These are phyloP conservation scores for Phaffomyces antillensis DNA, from an alignment of 805 yeast genomes.

Conservation along the genomic window DNA sequence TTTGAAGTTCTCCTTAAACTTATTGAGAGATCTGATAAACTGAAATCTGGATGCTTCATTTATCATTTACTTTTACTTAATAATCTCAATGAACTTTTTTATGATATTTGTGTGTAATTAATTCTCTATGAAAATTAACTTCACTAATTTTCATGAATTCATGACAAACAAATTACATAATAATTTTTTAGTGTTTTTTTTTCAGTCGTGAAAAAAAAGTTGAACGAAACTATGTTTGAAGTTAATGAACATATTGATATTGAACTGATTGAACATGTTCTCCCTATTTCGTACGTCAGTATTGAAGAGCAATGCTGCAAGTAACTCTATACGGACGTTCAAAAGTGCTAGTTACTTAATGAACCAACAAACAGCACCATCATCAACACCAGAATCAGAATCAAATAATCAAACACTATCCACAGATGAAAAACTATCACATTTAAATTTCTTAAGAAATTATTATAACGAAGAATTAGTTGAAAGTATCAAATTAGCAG, in stretches of 20 bases:
- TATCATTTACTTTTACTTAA: too few relatives aligned
- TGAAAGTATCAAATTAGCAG: constrained; percentile 77
- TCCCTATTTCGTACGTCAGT: constrained; percentile 4
- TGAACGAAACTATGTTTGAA: not conserved
- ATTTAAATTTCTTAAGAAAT: constrained; percentile 41
- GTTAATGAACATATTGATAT: not conserved
- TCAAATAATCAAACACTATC: constrained; percentile 1
- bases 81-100: too few relatives aligned
- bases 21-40: too few relatives aligned
- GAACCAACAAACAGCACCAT: constrained; percentile 1
- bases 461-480: constrained; percentile 79
- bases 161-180: too few relatives aligned
- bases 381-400: not conserved
- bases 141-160: too few relatives aligned
- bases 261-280: constrained; percentile 1
- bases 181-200: not conserved
- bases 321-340: constrained; percentile 3
- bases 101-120: too few relatives aligned
- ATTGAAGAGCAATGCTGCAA: too few relatives aligned
- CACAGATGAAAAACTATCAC: constrained; percentile 17
- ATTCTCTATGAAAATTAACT: too few relatives aligned
- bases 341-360: constrained; percentile 4
- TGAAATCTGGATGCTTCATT: too few relatives aligned
- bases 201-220: not conserved
- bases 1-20: too few relatives aligned